Evolutionary conservation across 2,329 filamentous ascomycete species (phyloP).

Genomic region (Epichloe bromicola): DNA sequence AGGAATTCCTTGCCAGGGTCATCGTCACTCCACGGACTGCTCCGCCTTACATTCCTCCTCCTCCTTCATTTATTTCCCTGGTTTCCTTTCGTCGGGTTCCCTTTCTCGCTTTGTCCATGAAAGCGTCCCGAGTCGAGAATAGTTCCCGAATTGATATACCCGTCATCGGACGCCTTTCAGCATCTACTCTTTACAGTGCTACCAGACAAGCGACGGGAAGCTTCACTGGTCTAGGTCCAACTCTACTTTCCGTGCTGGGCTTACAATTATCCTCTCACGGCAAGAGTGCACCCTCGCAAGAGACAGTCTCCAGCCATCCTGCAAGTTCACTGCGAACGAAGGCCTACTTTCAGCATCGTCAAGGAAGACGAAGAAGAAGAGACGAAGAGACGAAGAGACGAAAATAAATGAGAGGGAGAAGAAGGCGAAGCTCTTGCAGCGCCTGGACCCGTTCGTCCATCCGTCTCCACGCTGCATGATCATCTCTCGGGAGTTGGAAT

Average conservation of each 20-base stretch:
- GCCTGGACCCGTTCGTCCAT: too few relatives aligned
- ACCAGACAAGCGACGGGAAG: not conserved
- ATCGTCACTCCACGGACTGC: conserved; percentile 3
- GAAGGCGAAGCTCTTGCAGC: too few relatives aligned
- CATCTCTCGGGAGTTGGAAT: not conserved
- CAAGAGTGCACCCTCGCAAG: not conserved
- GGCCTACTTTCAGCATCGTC: not conserved
- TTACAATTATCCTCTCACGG: not conserved
- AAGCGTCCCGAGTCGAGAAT: not conserved
- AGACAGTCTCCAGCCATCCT: not conserved
- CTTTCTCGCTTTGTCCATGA: not conserved
- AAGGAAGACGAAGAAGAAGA: not conserved
- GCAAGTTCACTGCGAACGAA: not conserved
- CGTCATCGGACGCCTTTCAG: not conserved
- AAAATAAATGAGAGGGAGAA: too few relatives aligned
- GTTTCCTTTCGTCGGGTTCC: not conserved
- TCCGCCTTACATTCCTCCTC: not conserved
- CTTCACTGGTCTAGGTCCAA: not conserved
- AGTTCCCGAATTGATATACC: too few relatives aligned
- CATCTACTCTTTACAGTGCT: not conserved
- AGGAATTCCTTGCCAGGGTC: conserved; percentile 4
- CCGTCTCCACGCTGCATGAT: not conserved
- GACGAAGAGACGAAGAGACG: not conserved
- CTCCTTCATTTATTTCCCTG: not conserved
- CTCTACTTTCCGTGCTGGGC: not conserved